Evolutionary conservation across 2,329 filamentous ascomycete genomes (phyloP), one percentile per base, ranked within the genome.

Genomic region (Colletotrichum limetticola): DNA sequence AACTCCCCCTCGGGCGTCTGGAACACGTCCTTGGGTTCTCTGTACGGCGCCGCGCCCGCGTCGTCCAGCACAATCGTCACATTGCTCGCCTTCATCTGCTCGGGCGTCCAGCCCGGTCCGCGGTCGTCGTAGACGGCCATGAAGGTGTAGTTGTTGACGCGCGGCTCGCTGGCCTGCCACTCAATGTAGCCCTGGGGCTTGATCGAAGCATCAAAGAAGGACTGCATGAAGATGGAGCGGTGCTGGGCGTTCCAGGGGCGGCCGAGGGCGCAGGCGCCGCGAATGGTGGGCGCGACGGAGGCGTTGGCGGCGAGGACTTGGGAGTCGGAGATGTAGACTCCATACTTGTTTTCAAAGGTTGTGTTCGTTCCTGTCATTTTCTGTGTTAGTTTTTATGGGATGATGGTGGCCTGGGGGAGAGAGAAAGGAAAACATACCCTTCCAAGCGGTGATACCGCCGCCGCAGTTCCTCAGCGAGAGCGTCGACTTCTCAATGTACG

Each of bases 371-470:
- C 79, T n/a, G 46, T 2, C 3, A 32, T 32, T 3, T 32, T 37
- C 5, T 37, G 11, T 37, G 35, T 37, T 37, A 37, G 35, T 32
- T 35, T 37, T 37, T 1, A 42, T 59, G 9, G 5, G 12, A 8
- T 26, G 26, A 26, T 26, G 26, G 26, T 26, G 26, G 26, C 26
- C 5, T 0, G 28, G 8, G 28, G 9, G 28, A 8, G 28, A 30
- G 28, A 3, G 1, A 6, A 5, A 4, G 26, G 42, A 37, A 12
- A 16, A 11, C 59, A 86, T 57, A 69, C 89, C 90, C 77, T 93
- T 93, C 91, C 91, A 93, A 0, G 91, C 91, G 0, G 90, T 92
- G 66, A 93, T 89, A 12, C 91, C 91, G 19, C 91, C 91, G 4
- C 90, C 90, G 75, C 91, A 93, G 76, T 82, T 84, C 11, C 91